Percentiles rank a stretch among this genome's conserved stretches.
phyloP scores from a whole-genome alignment of 2,329 filamentous ascomycete genomes.

The Sclerotinia sclerotiorum region DNA sequence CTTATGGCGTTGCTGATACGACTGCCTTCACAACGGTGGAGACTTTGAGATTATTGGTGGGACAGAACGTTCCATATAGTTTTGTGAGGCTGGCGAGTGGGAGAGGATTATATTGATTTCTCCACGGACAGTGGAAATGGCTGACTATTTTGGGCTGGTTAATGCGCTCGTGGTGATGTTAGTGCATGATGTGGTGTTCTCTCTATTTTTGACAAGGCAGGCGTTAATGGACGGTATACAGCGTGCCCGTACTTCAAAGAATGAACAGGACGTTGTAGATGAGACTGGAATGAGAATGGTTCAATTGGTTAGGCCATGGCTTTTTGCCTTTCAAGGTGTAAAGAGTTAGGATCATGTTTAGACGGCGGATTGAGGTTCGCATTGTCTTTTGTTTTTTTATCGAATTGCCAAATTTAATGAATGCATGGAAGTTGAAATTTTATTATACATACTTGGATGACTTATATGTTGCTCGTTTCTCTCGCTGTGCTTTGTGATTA shows the following conservation, averaged over 20 bases:
- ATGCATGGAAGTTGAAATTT: neutral
- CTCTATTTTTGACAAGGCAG: slow-evolving; percentile 3
- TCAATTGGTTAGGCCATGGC: neutral
- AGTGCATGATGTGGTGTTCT: slow-evolving; percentile 1
- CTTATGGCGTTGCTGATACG: slow-evolving; percentile 77
- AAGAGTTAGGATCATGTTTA: neutral
- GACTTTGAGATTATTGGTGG: slow-evolving; percentile 73
- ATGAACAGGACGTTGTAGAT: slow-evolving; percentile 5
- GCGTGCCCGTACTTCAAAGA: neutral
- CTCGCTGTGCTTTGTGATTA: neutral
- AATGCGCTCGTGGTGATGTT: neutral
- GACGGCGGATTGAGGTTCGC: neutral
- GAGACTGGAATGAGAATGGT: neutral
- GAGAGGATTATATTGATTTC: slow-evolving; percentile 49
- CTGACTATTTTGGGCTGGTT: neutral
- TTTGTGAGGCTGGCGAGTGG: slow-evolving; percentile 76
- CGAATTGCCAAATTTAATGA: neutral
- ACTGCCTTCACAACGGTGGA: slow-evolving; percentile 83
- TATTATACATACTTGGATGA: neutral
- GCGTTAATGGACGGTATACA: neutral
- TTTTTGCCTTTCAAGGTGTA: neutral
- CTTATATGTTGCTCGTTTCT: neutral
- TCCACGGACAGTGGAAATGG: neutral
- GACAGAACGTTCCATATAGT: slow-evolving; percentile 84
- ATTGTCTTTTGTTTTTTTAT: slow-evolving; percentile 6